Evolutionary conservation across 2,329 filamentous ascomycete genomes (phyloP).

Genomic region (Talaromyces sp.): DNA sequence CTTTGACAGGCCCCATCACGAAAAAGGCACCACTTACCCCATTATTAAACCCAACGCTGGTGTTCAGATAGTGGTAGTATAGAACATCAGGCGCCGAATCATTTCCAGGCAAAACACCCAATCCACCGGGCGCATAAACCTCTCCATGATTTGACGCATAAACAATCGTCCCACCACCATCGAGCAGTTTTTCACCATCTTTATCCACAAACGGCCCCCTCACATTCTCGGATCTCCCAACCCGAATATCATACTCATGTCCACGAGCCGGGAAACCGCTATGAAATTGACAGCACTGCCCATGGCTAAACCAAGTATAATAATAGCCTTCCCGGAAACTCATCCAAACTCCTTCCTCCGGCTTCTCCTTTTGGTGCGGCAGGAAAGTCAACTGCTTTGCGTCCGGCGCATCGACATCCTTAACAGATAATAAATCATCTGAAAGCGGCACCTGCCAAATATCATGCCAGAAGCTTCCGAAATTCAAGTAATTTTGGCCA

Average conservation of each 20-base stretch:
- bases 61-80: slow-evolving; percentile 46
- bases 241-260: slow-evolving; percentile 39
- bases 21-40: slow-evolving; percentile 23
- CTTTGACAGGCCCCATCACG: neutral
- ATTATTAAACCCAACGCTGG: slow-evolving; percentile 32
- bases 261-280: slow-evolving; percentile 30
- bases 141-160: slow-evolving; percentile 43
- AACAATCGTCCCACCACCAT: slow-evolving; percentile 39
- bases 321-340: slow-evolving; percentile 40
- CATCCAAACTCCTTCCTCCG: slow-evolving; percentile 41
- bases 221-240: slow-evolving; percentile 37
- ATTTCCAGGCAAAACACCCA: slow-evolving; percentile 35
- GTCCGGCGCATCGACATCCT: slow-evolving; percentile 23
- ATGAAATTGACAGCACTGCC: slow-evolving; percentile 40
- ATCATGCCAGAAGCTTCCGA: slow-evolving; percentile 40
- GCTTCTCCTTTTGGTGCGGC: slow-evolving; percentile 22
- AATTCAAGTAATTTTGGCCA: slow-evolving; percentile 34
- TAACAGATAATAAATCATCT: slow-evolving; percentile 34
- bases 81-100: slow-evolving; percentile 34
- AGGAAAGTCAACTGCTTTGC: slow-evolving; percentile 32
- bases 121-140: slow-evolving; percentile 44
- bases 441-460: slow-evolving; percentile 40
- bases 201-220: slow-evolving; percentile 41
- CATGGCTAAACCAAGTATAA: slow-evolving; percentile 45
- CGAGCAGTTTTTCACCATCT: slow-evolving; percentile 25